phyloP scores from a whole-genome alignment of 495 filamentous ascomycete species.

The Hypoxylon perforatum region DNA sequence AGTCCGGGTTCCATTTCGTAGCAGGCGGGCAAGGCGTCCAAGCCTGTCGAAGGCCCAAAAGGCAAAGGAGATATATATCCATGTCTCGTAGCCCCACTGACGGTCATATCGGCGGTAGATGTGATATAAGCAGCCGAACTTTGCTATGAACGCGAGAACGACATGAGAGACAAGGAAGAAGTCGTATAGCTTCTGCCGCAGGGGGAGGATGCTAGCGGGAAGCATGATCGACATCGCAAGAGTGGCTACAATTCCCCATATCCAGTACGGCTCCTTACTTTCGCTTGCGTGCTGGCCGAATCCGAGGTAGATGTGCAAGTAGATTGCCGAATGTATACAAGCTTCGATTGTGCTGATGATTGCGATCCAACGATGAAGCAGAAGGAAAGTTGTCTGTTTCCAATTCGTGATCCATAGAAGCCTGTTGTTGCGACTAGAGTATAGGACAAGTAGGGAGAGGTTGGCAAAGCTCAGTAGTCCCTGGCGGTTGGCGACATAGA shows the following conservation, averaged over 20 bases:
- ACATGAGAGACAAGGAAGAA: slow-evolving; percentile 46
- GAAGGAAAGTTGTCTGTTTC: slow-evolving; percentile 63
- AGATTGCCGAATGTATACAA: slow-evolving; percentile 55
- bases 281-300: slow-evolving; percentile 22
- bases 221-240: slow-evolving; percentile 36
- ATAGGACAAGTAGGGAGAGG: slow-evolving; percentile 60
- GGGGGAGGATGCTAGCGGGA: slow-evolving; percentile 32
- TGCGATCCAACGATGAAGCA: slow-evolving; percentile 66
- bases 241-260: slow-evolving; percentile 50
- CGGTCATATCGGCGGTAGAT: slow-evolving; percentile 41
- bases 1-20: slow-evolving; percentile 41
- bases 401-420: slow-evolving; percentile 64
- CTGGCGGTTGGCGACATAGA: slow-evolving; percentile 57
- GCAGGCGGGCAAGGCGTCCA: slow-evolving; percentile 46
- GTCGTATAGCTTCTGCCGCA: slow-evolving; percentile 40
- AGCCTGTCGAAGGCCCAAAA: slow-evolving; percentile 55
- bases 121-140: slow-evolving; percentile 53
- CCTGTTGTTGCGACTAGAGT: slow-evolving; percentile 64
- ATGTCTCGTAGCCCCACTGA: slow-evolving; percentile 54
- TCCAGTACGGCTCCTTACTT: slow-evolving; percentile 47
- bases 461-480: slow-evolving; percentile 63
- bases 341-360: slow-evolving; percentile 63
- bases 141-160: slow-evolving; percentile 27
- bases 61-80: slow-evolving; percentile 51
- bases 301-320: slow-evolving; percentile 39